These are phyloP conservation scores for Sarcodon aspratus DNA, from an alignment of 768 basidiomycete genomes.

Conservation along the genomic window DNA sequence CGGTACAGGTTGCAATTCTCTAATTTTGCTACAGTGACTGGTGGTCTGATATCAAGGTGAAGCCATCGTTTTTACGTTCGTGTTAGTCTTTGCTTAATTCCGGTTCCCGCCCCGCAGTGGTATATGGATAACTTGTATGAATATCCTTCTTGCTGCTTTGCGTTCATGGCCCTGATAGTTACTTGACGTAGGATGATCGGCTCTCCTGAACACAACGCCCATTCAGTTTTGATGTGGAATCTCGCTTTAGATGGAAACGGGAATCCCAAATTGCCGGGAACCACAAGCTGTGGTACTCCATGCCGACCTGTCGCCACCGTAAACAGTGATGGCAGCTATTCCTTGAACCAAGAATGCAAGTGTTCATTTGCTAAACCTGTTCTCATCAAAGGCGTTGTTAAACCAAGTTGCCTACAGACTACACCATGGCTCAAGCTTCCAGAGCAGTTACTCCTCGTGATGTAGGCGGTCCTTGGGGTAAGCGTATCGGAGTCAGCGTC, in stretches of 20 bases:
- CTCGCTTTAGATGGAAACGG: conserved; percentile 54
- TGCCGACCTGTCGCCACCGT: conserved; percentile 61
- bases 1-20: too few relatives aligned
- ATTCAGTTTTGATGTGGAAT: conserved; percentile 63
- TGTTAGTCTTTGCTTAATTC: neutral
- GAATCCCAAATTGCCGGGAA: conserved; percentile 53
- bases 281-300: conserved; percentile 44
- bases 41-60: conserved; percentile 73
- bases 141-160: neutral
- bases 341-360: conserved; percentile 62
- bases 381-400: neutral
- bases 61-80: conserved; percentile 1
- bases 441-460: conserved; percentile 67
- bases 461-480: conserved; percentile 51
- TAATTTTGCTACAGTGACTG: conserved; percentile 45
- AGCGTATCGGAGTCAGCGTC: conserved; percentile 55
- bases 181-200: conserved; percentile 26
- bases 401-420: conserved; percentile 28
- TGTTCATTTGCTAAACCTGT: neutral
- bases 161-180: conserved; percentile 13
- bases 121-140: conserved; percentile 56
- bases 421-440: conserved; percentile 63
- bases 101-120: conserved; percentile 30
- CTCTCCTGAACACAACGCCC: conserved; percentile 26
- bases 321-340: conserved; percentile 47